Base-by-base conservation (phyloP, 257 asterid genomes). In the Fraxinus americana region DNA sequence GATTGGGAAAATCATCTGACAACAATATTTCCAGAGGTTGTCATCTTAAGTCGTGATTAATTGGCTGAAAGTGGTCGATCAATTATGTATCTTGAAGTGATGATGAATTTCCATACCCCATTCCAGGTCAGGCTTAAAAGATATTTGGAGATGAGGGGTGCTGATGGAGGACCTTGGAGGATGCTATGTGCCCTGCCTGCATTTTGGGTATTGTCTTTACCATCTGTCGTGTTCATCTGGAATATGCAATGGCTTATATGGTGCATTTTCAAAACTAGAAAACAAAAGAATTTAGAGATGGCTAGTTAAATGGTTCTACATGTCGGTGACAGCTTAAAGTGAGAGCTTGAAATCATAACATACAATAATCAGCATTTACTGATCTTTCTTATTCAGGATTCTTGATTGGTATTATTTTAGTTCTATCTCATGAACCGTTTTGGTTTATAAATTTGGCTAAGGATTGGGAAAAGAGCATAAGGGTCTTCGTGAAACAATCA, bases 151-250 rank as follows among this genome's bases (percentile, higher is more conserved):
- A 96, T 93, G 99, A 86, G 99, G 71, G 99, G 99, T 78, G 99
- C 98, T 77, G 98, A 96, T 79, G 99, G 99, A 67, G 99, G 98
- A 81, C 98, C 99, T 75, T 96, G 97, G 98, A 91, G 99, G 84
- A 87, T 97, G 86, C 89, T 93, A 48, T 93, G 99, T 45, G 99
- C 99, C 3, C 85, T 96, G 73, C 99, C 99, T 85, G 99, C 99
- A 57, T 90, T 96, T 75, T 96, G 99, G 99, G 99, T 95, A 81
- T 63, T 8, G 9, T 81, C 39, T 45, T 75, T 34, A 27, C 23
- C 38, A 52, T 45, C 14, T 6, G 14, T 23, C 11, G 70, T 17
- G 39, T 70, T 12, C 13, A 48, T 65, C 48, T 59, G 69, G 41
- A 48, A 16, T 17, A 48, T 70, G 67, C 13, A 16, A 71, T 74